These are phyloP conservation scores for Xylariaceae sp. DNA, from an alignment of 2,329 filamentous ascomycete species.

Conservation along the genomic window DNA sequence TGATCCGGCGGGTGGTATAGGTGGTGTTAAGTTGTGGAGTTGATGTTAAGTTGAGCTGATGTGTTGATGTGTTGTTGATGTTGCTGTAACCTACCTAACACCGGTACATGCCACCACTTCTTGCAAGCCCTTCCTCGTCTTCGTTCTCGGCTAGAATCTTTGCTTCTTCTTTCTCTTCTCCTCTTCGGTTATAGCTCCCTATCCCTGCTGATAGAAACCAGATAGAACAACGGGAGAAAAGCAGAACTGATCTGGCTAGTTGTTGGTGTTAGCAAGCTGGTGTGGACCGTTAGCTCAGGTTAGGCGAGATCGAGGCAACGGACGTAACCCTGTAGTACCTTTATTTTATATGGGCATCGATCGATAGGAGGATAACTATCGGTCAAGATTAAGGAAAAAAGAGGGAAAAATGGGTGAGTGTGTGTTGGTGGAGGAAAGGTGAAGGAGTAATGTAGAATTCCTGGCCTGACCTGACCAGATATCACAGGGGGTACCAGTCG, in stretches of 20 bases:
- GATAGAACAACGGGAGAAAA: neutral
- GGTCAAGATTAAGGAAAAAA: neutral
- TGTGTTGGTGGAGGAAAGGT: neutral
- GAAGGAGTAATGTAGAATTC: neutral
- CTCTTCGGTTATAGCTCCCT: neutral
- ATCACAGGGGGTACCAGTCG: neutral
- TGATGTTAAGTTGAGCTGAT: neutral
- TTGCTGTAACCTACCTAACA: neutral
- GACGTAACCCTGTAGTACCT: neutral
- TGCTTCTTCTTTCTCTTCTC: neutral
- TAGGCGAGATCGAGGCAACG: neutral
- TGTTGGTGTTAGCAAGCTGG: neutral
- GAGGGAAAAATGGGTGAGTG: neutral
- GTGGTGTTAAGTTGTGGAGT: conserved; percentile 3
- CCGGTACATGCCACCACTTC: too few species aligned
- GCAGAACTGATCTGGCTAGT: neutral
- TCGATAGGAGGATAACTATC: neutral
- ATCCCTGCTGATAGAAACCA: conserved; percentile 5
- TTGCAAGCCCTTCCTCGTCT: neutral
- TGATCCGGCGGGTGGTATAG: neutral
- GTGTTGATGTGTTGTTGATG: too few species aligned
- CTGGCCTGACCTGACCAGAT: neutral
- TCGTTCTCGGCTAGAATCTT: neutral
- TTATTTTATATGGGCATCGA: neutral
- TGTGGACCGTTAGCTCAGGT: neutral